Base-by-base conservation (phyloP, 345 rosid species). In the Salix arbutifolia region DNA sequence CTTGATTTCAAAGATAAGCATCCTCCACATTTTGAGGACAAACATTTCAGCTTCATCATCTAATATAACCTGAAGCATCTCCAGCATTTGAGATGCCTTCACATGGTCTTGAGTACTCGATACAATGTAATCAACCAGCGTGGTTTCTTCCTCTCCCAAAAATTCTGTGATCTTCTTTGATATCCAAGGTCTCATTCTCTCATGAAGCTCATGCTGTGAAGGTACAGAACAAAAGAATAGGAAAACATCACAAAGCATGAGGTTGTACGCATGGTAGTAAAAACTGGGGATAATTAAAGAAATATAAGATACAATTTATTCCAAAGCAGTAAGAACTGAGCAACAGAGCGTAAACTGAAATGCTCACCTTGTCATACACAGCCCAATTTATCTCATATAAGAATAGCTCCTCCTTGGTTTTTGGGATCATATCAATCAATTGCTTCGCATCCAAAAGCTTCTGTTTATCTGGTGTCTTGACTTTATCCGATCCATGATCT, bases 11-110 rank as follows among this genome's bases (percentile, higher is more conserved):
- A 91, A 96, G 82, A 96, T 93, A 61, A 93, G 97, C 99, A 96
- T 93, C 85, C 99, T 91, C 97, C 98, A 93, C 99, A 96, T 92
- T 85, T 96, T 96, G 68, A 96, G 94, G 76, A 96, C 98, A 87
- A 96, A 96, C 97, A 96, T 92, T 84, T 96, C 98, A 13, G 99
- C 98, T 84, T 96, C 98, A 53, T 93, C 98, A 21, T 93, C 98
- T 76, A 96, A 81, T 76, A 96, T 93, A 13, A 91, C 77, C 80
- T 96, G 94, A 78, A 96, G 89, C 64, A 84, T 83, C 91, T 92
- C 98, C 87, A 93, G 89, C 98, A 96, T 93, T 76, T 94, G 89
- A 31, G 97, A 78, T 8, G 99, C 99, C 84, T 90, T 87, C 69
- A 93, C 91, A 56, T 96, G 98, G 33, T 91, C 94, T 79, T 79